These are phyloP conservation scores for Paraphaeosphaeria minitans DNA, from an alignment of 2,329 filamentous ascomycete species.

Conservation along the genomic window DNA sequence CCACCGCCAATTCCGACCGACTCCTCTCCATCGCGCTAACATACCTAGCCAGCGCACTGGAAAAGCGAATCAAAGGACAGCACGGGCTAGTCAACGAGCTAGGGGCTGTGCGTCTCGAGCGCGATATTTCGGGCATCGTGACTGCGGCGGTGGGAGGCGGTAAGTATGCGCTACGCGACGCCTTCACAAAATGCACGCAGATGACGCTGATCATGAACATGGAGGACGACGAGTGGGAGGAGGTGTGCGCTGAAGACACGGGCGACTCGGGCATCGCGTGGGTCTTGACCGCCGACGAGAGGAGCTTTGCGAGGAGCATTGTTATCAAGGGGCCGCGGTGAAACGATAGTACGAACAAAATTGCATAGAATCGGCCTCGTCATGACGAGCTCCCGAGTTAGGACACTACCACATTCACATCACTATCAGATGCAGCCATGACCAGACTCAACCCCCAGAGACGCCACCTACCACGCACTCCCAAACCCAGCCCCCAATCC, in stretches of 20 bases:
- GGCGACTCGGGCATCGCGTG: slow-evolving; percentile 68
- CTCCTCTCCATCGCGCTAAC: slow-evolving; percentile 75
- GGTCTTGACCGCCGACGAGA: slow-evolving; percentile 75
- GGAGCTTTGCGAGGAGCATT: slow-evolving; percentile 71
- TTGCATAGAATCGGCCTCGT: too few relatives aligned
- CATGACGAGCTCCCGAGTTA: too few relatives aligned
- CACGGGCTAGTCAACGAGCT: slow-evolving; percentile 79
- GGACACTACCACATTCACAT: too few relatives aligned
- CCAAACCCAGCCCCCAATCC: too few relatives aligned
- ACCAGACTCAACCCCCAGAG: too few relatives aligned
- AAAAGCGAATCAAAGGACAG: slow-evolving; percentile 85
- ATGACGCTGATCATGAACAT: slow-evolving; percentile 88
- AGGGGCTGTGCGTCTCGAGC: slow-evolving; percentile 81
- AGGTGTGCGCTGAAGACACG: slow-evolving; percentile 60
- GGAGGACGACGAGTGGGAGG: slow-evolving; percentile 96
- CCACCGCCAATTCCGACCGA: slow-evolving; percentile 73
- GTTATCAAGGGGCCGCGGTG: slow-evolving; percentile 58
- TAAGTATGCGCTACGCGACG: slow-evolving; percentile 77
- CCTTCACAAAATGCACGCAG: slow-evolving; percentile 77
- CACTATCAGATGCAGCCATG: too few relatives aligned
- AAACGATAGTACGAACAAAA: not conserved
- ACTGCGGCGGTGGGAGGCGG: slow-evolving; percentile 65
- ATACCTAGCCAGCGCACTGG: slow-evolving; percentile 77
- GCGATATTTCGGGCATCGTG: slow-evolving; percentile 80
- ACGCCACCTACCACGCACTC: too few relatives aligned